A percentile compares a stretch with the other conserved stretches of the same genome.
Evolutionary conservation across 2,329 filamentous ascomycete species (phyloP).

Genomic region (Trichothecium roseum): DNA sequence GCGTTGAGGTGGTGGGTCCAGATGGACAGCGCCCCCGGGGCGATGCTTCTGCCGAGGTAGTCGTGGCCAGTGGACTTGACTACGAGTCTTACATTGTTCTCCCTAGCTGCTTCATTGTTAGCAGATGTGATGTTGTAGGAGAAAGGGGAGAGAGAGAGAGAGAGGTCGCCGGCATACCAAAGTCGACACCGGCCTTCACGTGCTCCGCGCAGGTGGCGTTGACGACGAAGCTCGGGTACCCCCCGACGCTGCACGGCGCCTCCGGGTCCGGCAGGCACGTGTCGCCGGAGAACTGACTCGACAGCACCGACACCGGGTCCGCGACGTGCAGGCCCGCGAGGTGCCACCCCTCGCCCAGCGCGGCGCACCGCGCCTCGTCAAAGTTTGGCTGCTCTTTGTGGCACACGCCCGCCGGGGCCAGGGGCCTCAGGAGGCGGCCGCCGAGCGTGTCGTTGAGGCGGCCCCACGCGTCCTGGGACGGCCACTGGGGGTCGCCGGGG

Average conservation of each 20-base stretch:
- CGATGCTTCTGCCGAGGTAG: constrained; percentile 32
- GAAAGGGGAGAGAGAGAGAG: neutral
- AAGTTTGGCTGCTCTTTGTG: constrained; percentile 15
- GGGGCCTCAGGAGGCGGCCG: constrained; percentile 22
- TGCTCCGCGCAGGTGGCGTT: constrained; percentile 22
- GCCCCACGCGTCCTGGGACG: constrained; percentile 31
- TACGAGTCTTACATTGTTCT: constrained; percentile 30
- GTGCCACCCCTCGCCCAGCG: constrained; percentile 13
- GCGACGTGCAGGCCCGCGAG: constrained; percentile 15
- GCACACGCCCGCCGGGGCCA: constrained; percentile 27
- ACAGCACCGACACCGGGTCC: constrained; percentile 20
- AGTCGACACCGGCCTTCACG: constrained; percentile 25
- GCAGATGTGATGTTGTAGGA: neutral
- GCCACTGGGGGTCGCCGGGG: constrained; percentile 36
- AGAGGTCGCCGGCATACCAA: constrained; percentile 27
- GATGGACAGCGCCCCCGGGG: constrained; percentile 39
- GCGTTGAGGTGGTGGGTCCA: constrained; percentile 40
- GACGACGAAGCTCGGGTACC: constrained; percentile 25
- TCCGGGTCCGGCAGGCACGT: constrained; percentile 33
- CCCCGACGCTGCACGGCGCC: constrained; percentile 20
- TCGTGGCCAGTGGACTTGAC: constrained; percentile 32
- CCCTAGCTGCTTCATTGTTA: constrained; percentile 26
- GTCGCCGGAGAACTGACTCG: constrained; percentile 36
- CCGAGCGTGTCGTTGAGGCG: constrained; percentile 31
- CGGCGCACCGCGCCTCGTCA: constrained; percentile 17